phyloP scores from a whole-genome alignment of 108 stramenopile genomes.

The Skeletonema costatum region DNA sequence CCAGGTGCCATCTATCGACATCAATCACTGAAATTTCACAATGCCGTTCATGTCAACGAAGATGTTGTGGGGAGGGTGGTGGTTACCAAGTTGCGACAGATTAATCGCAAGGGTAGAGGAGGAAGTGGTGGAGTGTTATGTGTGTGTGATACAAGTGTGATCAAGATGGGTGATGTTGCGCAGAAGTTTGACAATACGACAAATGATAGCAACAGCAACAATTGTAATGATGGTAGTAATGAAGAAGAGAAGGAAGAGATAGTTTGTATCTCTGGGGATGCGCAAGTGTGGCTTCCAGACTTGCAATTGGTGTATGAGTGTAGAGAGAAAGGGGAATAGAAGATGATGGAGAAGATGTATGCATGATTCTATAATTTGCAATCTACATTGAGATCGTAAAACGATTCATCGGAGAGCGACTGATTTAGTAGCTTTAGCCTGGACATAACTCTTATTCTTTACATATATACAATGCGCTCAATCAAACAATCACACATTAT shows the following conservation, averaged over 20 bases:
- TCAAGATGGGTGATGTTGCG: not conserved
- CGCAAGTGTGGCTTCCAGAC: conserved; percentile 40
- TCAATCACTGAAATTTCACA: conserved; percentile 65
- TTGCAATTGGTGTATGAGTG: not conserved
- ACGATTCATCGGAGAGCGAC: too few relatives aligned
- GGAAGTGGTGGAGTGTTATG: conserved; percentile 54
- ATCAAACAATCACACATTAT: not conserved
- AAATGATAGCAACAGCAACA: not conserved
- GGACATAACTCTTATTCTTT: too few relatives aligned
- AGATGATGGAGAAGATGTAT: not conserved
- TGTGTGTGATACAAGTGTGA: conserved; percentile 61
- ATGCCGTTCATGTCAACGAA: conserved; percentile 61
- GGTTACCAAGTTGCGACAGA: conserved; percentile 51
- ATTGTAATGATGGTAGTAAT: not conserved
- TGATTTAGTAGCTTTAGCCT: too few relatives aligned
- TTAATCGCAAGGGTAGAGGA: conserved; percentile 1
- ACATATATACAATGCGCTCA: too few relatives aligned
- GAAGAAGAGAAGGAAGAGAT: not conserved
- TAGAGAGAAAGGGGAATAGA: not conserved
- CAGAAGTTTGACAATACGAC: not conserved
- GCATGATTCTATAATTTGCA: not conserved
- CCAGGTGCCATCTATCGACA: conserved; percentile 79
- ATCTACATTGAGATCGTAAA: not conserved
- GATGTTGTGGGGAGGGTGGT: conserved; percentile 49
- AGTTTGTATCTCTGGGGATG: conserved; percentile 36